Evolutionary conservation across 2,329 filamentous ascomycete genomes (phyloP), one percentile per base, ranked within the genome.

Genomic region (Apiospora phragmitis): DNA sequence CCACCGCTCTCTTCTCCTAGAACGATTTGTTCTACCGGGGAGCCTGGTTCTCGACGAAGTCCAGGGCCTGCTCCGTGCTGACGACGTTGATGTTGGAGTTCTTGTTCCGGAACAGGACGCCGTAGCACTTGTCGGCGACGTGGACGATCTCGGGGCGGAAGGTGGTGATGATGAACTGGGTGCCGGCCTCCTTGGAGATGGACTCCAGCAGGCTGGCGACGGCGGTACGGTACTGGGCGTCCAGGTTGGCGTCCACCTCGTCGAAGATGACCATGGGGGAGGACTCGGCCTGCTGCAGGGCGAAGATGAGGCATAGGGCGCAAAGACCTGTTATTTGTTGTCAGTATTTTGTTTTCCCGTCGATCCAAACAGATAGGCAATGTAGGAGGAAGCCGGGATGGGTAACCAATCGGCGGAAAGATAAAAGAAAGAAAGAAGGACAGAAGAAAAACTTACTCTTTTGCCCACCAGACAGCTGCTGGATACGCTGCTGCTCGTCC

Each of bases 211-310:
- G 93, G 70, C 93, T 89, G 3, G 96, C 96, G 14, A 99, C 96
- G 0, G 96, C 95, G 1, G 96, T 98, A 72, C 96, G 93, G 85
- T 99, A 99, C 82, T 99, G 96, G 0, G 96, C 95, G 80, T 99
- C 96, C 32, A 99, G 89, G 80, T 99, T 99, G 81, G 96, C 96
- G 79, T 99, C 96, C 74, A 99, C 97, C 83, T 99, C 96, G 81
- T 99, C 96, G 77, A 99, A 99, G 77, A 99, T 95, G 80, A 99
- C 98, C 87, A 99, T 98, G 1, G 96, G 96, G 62, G 95, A 97
- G 12, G 95, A 96, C 80, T 99, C 96, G 71, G 95, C 97, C 76
- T 95, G 94, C 82, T 99, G 96, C 75, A 99, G 97, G n/a, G 96
- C 96, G 80, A 99, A 99, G 75, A 99, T 97, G 68, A 99, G 90